phyloP scores from a whole-genome alignment of 306 rosid species.

The Gleditsia sinensis region DNA sequence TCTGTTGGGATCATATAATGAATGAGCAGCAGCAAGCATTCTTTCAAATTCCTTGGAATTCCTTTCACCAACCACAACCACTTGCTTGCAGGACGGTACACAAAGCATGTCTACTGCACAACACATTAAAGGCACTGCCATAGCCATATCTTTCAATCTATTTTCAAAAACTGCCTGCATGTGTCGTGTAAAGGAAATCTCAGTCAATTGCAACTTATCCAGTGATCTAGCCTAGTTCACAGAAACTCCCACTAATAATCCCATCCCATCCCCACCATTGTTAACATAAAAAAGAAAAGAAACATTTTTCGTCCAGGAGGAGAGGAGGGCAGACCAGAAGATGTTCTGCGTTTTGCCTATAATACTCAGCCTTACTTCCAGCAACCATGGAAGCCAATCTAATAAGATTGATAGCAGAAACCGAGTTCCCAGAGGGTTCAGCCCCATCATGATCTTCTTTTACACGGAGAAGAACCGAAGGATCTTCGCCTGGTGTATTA shows the following conservation, averaged over 20 bases:
- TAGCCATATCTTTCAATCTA: slow-evolving; percentile 70
- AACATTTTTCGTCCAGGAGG: no score
- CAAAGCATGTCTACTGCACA: slow-evolving; percentile 81
- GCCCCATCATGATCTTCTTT: slow-evolving; percentile 98
- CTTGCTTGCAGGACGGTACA: slow-evolving; percentile 66
- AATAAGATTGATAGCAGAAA: slow-evolving; percentile 76
- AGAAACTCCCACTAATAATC: slow-evolving; percentile 17
- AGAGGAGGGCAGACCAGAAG: slow-evolving; percentile 61
- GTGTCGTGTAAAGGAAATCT: slow-evolving; percentile 19
- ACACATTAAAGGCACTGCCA: slow-evolving; percentile 99
- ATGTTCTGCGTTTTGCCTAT: slow-evolving; percentile 78
- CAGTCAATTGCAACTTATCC: slow-evolving; percentile 18
- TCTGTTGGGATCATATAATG: slow-evolving; percentile 73
- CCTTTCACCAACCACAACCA: slow-evolving; percentile 77
- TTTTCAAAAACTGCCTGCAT: slow-evolving; percentile 85
- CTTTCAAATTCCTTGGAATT: slow-evolving; percentile 51
- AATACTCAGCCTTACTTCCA: slow-evolving; percentile 62
- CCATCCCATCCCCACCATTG: slow-evolving; percentile 17
- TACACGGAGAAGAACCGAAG: slow-evolving; percentile 83
- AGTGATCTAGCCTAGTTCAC: slow-evolving; percentile 5
- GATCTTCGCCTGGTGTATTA: slow-evolving; percentile 87
- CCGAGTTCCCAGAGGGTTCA: slow-evolving; percentile 94
- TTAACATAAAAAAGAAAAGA: background rate
- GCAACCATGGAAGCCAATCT: slow-evolving; percentile 76
- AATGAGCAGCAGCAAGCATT: slow-evolving; percentile 76